Evolutionary conservation across 2,329 filamentous ascomycete species (phyloP), one percentile per base, ranked within the genome.

Genomic region (Coniochaeta hoffmannii): DNA sequence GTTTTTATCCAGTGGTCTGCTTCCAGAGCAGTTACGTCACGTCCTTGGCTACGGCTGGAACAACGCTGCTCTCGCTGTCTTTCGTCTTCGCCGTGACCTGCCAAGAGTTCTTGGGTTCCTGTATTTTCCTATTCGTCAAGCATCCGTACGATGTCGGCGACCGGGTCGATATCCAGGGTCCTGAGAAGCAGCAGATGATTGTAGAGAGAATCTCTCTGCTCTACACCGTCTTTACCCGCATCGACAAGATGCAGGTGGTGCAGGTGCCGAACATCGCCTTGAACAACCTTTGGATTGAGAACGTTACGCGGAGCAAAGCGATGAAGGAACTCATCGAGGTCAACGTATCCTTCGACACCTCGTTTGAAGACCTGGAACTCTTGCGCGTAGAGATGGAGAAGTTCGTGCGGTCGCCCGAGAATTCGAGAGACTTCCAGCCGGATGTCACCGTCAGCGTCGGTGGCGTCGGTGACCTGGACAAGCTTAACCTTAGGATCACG

Each of bases 121-220:
- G 93, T 76, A 96, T 99, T 66, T 99, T 99, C 76, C 76, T 99
- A 1, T 99, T 99, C 65, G 90, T 97, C 76, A 99, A 99, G 77
- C 94, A 99, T 69, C 93, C 94, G 0, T 97, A 89, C 69, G 94
- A 99, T 68, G 91, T 97, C 22, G 92, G 93, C 58, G 94, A 99
- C 69, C 87, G 94, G 26, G 89, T 97, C 44, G 91, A 97, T 64
- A 88, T 97, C 60, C 74, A 69, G 53, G 78, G 77, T 15, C 69
- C 72, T 9, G 73, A 76, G 59, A 74, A 75, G 57, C 79, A 86
- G 61, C 79, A 85, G 63, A 84, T 96, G 62, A 78, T 90, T 4
- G 94, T 99, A 11, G 91, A 97, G 71, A 89, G 92, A 68, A 97
- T 97, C 64, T 96, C 92, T 2, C 81, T 99, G 30, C 79, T 99